Evolutionary conservation across 306 rosid species (phyloP).

Genomic region (Rubus parviflorus): DNA sequence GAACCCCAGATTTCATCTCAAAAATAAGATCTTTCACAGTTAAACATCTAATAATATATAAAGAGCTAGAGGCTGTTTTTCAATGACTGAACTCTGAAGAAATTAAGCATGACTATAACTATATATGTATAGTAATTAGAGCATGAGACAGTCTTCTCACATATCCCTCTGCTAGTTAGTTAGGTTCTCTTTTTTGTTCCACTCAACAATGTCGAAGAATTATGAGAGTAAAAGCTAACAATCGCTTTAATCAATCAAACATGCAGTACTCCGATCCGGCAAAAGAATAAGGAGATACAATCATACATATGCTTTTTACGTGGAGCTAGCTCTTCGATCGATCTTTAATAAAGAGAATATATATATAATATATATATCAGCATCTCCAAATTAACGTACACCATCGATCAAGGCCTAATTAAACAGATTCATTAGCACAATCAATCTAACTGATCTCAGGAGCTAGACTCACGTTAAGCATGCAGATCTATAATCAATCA

Average conservation of each 20-base stretch:
- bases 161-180: background rate
- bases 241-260: constrained; percentile 35
- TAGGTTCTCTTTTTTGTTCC: constrained; percentile 13
- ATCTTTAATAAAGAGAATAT: constrained; percentile 18
- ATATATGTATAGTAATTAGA: background rate
- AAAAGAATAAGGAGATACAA: constrained; percentile 21
- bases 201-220: constrained; percentile 39
- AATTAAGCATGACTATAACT: background rate
- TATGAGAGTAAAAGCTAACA: constrained; percentile 39
- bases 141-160: background rate
- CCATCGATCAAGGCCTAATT: background rate
- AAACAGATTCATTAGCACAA: background rate
- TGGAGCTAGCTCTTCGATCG: constrained; percentile 24
- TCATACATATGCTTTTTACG: constrained; percentile 31
- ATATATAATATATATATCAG: background rate
- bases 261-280: constrained; percentile 19
- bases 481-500: background rate
- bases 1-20: constrained; percentile 4
- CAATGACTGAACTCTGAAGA: background rate
- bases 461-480: background rate
- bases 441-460: constrained; percentile 8
- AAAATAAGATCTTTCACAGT: constrained; percentile 8
- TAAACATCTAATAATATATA: background rate
- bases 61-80: constrained; percentile 29
- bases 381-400: background rate